These are phyloP conservation scores for Cucumis sativus DNA, from an alignment of 306 rosid genomes.

Conservation along the genomic window Cucumber_9930_V3 NC_026659.2:28388501-28389000, in stretches of 20 bases:
- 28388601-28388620: background rate
- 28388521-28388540: conserved; percentile 9
- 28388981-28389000: background rate
- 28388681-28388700: conserved; percentile 86
- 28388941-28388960: background rate
- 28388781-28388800: conserved; percentile 96
- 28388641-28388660: conserved; percentile 43
- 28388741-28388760: conserved; percentile 38
- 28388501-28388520: conserved; percentile 15
- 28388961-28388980: background rate
- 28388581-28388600: background rate
- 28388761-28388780: conserved; percentile 43
- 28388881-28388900: conserved; percentile 60
- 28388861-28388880: conserved; percentile 95
- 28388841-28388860: conserved; percentile 67
- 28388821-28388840: conserved; percentile 66
- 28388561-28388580: background rate
- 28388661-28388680: conserved; percentile 79
- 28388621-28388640: conserved; percentile 40
- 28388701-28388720: conserved; percentile 63
- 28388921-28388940: background rate
- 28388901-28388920: conserved; percentile 17
- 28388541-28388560: background rate
- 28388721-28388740: conserved; percentile 94
- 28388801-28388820: conserved; percentile 83